Evolutionary conservation across 352 stramenopile genomes (phyloP), one percentile per base, ranked within the genome.

Genomic region (Phytophthora chlamydospora): DNA sequence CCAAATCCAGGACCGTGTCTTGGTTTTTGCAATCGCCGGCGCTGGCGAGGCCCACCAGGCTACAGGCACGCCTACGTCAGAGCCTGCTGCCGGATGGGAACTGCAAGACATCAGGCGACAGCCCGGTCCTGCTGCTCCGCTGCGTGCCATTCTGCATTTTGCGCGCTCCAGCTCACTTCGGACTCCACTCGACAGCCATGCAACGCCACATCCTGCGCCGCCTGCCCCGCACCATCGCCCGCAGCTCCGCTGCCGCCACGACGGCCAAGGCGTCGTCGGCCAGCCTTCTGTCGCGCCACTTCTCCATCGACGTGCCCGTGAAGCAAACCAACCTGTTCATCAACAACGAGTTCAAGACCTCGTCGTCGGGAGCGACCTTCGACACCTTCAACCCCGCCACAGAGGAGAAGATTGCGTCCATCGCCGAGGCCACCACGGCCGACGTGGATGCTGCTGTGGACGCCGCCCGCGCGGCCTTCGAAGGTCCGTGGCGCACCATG

Each of bases 301-400:
- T 83, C 52, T 71, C 73, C 14, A 48, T 43, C 10, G 58, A 73
- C n/a, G 60, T 77, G 42, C 39, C 58, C 17, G 59, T 85, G 41
- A 82, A 78, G 62, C 78, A 90, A 57, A 90, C 80, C 50, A 83
- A 89, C 50, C 64, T 96, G 33, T 84, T 96, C 68, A 96, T 96
- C 59, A 88, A 91, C 72, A 83, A 84, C 70, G 71, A 93, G 64
- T 96, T 93, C 55, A 83, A 91, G 48, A 71, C 85, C 24, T 72
- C 80, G 12, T 48, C 64, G n/a, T 78, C 66, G 21, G 85, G 85
- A 27, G 73, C 77, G 34, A 94, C 76, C 8, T 95, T 96, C 57
- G 69, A 83, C 46, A 86, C 74, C 3, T 68, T 93, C 46, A 88
- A 96, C 73, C 87, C 86, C 35, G 76, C 84, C 0, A 93, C 79